Evolutionary conservation across 2,329 filamentous ascomycete genomes (phyloP), one percentile per base, ranked within the genome.

Genomic region (Microsporum audouinii): DNA sequence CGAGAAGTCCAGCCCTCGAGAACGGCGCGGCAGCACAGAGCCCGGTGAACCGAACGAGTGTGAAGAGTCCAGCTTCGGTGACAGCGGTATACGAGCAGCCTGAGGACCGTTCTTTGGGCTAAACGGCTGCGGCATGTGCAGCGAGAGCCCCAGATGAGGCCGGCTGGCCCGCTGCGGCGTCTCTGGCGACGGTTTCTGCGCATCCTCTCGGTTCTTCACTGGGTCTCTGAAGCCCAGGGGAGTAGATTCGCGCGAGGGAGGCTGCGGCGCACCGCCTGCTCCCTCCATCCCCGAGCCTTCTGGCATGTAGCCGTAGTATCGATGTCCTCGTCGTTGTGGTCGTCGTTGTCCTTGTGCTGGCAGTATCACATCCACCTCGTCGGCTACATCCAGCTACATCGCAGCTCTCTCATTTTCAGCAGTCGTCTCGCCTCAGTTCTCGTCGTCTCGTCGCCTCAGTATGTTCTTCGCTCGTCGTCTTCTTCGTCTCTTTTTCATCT

Each of bases 1-100:
- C 45, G 92, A 92, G 73, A 96, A 97, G 75, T 97, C 92, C 63
- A 96, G 80, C 49, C 92, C 92, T 61, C 92, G 84, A 34, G 91
- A 96, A 63, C 91, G 86, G 65, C 92, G 85, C 17, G 92, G 92
- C 5, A 97, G 81, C 55, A 95, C 88, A 60, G 91, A 95, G 31
- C 88, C 87, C 1, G 91, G 91, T 1, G 90, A 92, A 7, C 88
- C 88, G 77, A 95, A 96, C 56, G 86, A 89, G 66, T 91, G 88
- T 23, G 87, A 87, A 61, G 88, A 82, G 72, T 96, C 91, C 65
- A 94, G 82, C 72, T 95, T 91, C 14, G 91, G 91, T 1, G 90
- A 95, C 63, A 92, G 80, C 67, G 91, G 89, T 31, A 79, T 76
- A 63, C 80, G 85, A 68, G 82, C 86, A 65, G 79, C 75, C 59